Percentiles rank a stretch among this genome's conserved stretches.
phyloP scores from a whole-genome alignment of 2,329 filamentous ascomycete species.

The Cadophora sp. region DNA sequence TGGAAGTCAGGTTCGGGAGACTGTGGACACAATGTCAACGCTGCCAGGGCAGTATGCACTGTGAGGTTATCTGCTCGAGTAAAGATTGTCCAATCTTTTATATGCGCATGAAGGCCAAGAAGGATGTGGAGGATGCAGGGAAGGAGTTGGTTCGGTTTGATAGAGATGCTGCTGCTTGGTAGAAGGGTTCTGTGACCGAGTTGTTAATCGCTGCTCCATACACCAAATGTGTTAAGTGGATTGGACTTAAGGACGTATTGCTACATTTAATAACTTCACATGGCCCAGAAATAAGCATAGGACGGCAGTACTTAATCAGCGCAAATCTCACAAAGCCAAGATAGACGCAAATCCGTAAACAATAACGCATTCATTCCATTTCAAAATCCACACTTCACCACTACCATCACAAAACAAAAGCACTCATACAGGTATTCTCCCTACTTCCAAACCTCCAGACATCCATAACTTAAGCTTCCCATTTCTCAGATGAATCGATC shows the following conservation, averaged over 20 bases:
- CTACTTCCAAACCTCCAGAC: neutral
- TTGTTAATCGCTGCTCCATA: no score
- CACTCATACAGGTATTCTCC: neutral
- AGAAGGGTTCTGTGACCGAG: neutral
- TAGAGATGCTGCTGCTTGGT: conserved; percentile 73
- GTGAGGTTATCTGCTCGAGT: conserved; percentile 95
- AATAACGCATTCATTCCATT: no score
- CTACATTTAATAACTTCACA: no score
- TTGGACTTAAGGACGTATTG: no score
- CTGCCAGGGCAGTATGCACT: conserved; percentile 97
- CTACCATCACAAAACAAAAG: neutral
- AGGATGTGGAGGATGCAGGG: conserved; percentile 94
- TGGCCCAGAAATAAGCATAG: no score
- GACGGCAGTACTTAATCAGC: neutral
- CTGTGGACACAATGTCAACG: conserved; percentile 98
- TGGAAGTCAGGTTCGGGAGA: conserved; percentile 90
- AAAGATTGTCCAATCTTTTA: conserved; percentile 99
- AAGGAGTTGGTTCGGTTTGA: conserved; percentile 93
- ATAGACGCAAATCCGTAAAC: no score
- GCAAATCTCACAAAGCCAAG: neutral
- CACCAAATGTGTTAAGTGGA: no score
- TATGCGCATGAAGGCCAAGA: conserved; percentile 99
- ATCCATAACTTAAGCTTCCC: neutral
- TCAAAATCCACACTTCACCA: no score
- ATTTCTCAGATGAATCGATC: neutral